A percentile compares a stretch with the other conserved stretches of the same genome.
Conservation (phyloP, 169 alveolate genomes). For the Prorocentrum cordatum region DNA sequence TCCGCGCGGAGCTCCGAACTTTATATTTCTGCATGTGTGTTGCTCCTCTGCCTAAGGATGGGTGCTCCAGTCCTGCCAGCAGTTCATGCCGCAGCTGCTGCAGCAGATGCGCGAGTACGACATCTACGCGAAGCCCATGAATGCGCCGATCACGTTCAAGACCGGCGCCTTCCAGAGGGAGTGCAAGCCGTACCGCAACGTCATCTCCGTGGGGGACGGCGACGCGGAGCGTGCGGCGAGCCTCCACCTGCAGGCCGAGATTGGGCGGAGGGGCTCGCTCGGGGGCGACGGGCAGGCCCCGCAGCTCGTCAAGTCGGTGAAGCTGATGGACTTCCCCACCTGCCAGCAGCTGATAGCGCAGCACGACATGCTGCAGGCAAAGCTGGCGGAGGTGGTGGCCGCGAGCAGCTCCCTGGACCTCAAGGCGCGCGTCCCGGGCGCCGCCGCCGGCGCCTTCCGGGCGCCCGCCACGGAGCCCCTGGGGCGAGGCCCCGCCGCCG, state of each 20-base stretch:
- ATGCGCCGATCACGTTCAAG: not conserved
- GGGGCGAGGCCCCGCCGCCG: too few species aligned
- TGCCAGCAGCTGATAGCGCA: slow-evolving; percentile 53
- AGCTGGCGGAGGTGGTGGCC: slow-evolving; percentile 32
- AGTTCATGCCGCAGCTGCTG: not conserved
- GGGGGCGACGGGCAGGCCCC: too few species aligned
- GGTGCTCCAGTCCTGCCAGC: not conserved
- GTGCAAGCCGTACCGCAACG: not conserved
- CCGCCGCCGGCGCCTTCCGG: too few species aligned
- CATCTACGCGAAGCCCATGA: not conserved
- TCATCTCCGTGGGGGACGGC: not conserved
- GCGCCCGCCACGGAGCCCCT: too few species aligned
- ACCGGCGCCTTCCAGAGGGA: not conserved
- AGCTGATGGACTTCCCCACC: slow-evolving; percentile 44
- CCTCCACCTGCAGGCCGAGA: not conserved
- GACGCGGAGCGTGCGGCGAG: not conserved
- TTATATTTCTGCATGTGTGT: too few species aligned
- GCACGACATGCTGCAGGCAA: slow-evolving; percentile 61
- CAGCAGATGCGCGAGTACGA: not conserved
- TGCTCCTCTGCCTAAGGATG: too few species aligned
- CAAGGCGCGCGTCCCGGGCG: slow-evolving; percentile 28
- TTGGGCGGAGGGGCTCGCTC: too few species aligned
- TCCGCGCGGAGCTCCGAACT: too few species aligned
- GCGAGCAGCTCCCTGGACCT: slow-evolving; percentile 25
- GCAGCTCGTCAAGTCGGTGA: slow-evolving; percentile 10